These are phyloP conservation scores for Panus rudis DNA, from an alignment of 768 basidiomycete genomes.

Conservation along the genomic window DNA sequence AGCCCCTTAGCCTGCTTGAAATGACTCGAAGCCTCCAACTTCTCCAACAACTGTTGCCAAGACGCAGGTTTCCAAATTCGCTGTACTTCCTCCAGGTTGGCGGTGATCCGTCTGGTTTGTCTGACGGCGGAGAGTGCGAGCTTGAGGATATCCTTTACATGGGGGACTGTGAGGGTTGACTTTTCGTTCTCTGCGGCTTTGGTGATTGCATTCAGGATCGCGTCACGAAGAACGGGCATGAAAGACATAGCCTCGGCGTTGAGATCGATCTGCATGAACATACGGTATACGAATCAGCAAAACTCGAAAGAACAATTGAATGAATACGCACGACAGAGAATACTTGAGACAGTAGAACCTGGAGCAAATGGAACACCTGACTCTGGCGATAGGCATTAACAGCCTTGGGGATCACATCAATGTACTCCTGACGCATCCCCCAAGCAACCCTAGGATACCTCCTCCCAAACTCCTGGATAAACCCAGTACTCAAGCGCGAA, in stretches of 20 bases:
- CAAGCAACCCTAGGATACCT: conserved; percentile 62
- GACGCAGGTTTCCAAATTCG: conserved; percentile 51
- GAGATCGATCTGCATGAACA: conserved; percentile 26
- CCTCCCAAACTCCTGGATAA: conserved; percentile 74
- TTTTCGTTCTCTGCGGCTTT: conserved; percentile 41
- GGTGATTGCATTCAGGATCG: conserved; percentile 41
- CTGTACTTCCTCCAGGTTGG: conserved; percentile 22
- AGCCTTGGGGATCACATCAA: conserved; percentile 47
- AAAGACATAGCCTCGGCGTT: conserved; percentile 39
- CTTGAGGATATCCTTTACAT: conserved; percentile 78
- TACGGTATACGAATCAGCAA: conserved; percentile 2
- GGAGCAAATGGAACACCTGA: conserved; percentile 69
- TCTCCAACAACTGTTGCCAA: conserved; percentile 46
- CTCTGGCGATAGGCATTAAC: conserved; percentile 73
- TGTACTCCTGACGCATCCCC: conserved; percentile 52
- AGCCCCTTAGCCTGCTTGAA: conserved; percentile 60
- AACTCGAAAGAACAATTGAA: not conserved
- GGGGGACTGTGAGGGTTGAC: conserved; percentile 49
- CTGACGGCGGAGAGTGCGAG: conserved; percentile 58
- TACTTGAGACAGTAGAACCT: conserved; percentile 52
- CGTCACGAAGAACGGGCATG: conserved; percentile 42
- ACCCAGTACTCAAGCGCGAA: conserved; percentile 61
- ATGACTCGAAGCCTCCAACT: conserved; percentile 44
- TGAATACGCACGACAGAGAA: conserved; percentile 37
- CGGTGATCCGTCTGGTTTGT: conserved; percentile 46